A percentile compares a stretch with the other conserved stretches of the same genome.
Evolutionary conservation across 306 rosid genomes (phyloP).

Genomic region (Prosopis cineraria): DNA sequence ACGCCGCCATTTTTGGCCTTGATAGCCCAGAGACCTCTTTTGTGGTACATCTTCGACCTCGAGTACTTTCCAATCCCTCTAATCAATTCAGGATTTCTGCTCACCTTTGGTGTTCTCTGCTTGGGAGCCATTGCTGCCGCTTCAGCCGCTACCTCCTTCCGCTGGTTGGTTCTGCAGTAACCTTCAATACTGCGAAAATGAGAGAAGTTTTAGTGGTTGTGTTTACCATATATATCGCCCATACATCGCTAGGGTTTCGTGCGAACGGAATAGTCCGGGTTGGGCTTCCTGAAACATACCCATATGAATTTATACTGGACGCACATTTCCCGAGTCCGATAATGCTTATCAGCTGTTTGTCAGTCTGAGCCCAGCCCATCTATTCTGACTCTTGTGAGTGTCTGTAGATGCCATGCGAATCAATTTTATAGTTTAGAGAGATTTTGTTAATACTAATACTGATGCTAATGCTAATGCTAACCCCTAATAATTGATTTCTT

Average conservation of each 20-base stretch:
- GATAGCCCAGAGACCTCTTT: conserved; percentile 75
- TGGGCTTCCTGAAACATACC: not conserved
- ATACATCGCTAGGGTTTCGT: not conserved
- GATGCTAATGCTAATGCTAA: too few relatives aligned
- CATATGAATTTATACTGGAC: not conserved
- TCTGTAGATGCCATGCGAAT: not conserved
- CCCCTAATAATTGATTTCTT: not conserved
- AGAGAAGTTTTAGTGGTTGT: not conserved
- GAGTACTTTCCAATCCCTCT: conserved; percentile 71
- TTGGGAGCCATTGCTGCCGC: conserved; percentile 58
- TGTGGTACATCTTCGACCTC: conserved; percentile 69
- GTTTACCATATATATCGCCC: not conserved
- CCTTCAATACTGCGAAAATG: not conserved
- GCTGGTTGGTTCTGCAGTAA: not conserved
- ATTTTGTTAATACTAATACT: too few relatives aligned
- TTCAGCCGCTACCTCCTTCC: not conserved
- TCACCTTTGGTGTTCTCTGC: conserved; percentile 42
- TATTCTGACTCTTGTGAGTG: too few relatives aligned
- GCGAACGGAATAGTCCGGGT: not conserved
- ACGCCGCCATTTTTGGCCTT: conserved; percentile 76
- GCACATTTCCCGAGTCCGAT: not conserved
- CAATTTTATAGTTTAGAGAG: too few relatives aligned
- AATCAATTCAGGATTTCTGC: conserved; percentile 64
- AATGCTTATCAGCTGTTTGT: too few relatives aligned
- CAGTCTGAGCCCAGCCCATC: not conserved